A percentile compares a stretch with the other conserved stretches of the same genome.
phyloP scores from a whole-genome alignment of 306 rosid genomes.

The Sicyos edulis region DNA sequence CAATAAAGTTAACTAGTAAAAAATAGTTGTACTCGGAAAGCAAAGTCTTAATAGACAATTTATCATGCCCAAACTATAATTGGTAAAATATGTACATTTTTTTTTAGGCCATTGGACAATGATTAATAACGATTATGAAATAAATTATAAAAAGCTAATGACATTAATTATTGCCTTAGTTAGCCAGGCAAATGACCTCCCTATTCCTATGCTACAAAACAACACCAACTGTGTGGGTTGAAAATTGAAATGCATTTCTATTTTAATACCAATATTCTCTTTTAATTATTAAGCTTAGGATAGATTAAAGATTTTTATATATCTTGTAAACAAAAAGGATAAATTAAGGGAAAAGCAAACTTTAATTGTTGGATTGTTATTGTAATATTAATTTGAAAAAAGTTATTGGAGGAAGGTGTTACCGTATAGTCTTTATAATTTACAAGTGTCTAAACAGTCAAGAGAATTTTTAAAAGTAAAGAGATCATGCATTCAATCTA shows the following conservation, averaged over 20 bases:
- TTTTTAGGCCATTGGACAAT: not conserved
- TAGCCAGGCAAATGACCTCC: conserved; percentile 4
- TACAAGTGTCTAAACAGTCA: too few relatives aligned
- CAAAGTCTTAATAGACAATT: not conserved
- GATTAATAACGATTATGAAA: not conserved
- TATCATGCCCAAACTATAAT: not conserved
- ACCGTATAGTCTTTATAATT: too few relatives aligned
- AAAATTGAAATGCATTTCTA: not conserved
- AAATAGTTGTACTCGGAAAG: not conserved
- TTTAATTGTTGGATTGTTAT: too few relatives aligned
- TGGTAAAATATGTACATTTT: not conserved
- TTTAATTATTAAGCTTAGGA: not conserved
- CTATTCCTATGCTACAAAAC: not conserved
- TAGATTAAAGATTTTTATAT: not conserved
- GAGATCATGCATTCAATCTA: too few relatives aligned
- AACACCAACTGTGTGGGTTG: not conserved
- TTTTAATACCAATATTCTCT: not conserved
- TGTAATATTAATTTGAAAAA: too few relatives aligned
- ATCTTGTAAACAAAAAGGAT: too few relatives aligned
- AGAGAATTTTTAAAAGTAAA: too few relatives aligned
- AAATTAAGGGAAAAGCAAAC: too few relatives aligned
- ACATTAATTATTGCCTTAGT: conserved; percentile 11
- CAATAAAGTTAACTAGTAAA: not conserved
- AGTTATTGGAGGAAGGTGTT: too few relatives aligned
- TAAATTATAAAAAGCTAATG: not conserved